Conservation (phyloP, 768 basidiomycete species). For the Suillus plorans region DNA sequence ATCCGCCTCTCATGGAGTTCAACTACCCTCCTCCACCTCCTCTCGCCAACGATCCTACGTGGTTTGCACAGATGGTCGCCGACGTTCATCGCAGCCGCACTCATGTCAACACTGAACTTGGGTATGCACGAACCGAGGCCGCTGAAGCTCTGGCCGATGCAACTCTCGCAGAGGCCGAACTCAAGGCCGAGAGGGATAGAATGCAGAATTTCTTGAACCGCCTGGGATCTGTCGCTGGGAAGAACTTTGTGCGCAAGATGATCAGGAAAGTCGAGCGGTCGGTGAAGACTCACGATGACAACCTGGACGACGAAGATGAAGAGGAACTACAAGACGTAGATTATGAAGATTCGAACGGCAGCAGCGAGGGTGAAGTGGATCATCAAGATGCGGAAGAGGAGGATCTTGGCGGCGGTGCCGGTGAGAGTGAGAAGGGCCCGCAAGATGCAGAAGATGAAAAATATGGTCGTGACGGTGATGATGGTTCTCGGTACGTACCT, state of each 20-base stretch:
- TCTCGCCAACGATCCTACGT: constrained; percentile 26
- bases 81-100: constrained; percentile 27
- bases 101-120: constrained; percentile 19
- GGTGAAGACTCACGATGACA: constrained; percentile 4
- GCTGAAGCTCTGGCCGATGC: constrained; percentile 24
- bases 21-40: constrained; percentile 28
- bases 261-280: constrained; percentile 18
- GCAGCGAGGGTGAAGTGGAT: constrained; percentile 1
- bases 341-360: neutral
- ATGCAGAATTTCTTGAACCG: constrained; percentile 27
- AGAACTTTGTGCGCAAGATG: constrained; percentile 27
- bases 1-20: constrained; percentile 29
- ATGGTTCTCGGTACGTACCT: neutral
- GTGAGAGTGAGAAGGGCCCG: neutral
- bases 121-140: constrained; percentile 17
- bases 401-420: neutral
- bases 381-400: constrained; percentile 1
- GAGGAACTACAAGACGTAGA: constrained; percentile 1
- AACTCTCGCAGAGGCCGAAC: constrained; percentile 26
- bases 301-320: neutral
- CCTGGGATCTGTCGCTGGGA: constrained; percentile 25
- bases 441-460: neutral
- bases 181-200: constrained; percentile 19
- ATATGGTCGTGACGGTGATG: neutral
- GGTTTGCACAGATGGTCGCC: constrained; percentile 26